phyloP scores from a whole-genome alignment of 495 filamentous ascomycete genomes.

The Daldinia childiae region DNA sequence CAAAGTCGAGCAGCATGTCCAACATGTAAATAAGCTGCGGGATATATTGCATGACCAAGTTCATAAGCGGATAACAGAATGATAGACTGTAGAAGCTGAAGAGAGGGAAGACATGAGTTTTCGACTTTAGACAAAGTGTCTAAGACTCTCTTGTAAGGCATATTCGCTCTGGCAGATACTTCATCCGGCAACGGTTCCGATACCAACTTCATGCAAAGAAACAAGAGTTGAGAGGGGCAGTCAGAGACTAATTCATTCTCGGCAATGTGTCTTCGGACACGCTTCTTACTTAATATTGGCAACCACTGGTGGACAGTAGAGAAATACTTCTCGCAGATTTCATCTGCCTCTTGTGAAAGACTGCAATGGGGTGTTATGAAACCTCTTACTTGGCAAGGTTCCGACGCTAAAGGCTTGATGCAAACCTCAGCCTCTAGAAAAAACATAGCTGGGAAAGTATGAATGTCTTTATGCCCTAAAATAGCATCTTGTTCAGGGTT shows the following conservation, averaged over 20 bases:
- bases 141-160: slow-evolving; percentile 44
- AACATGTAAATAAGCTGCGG: slow-evolving; percentile 55
- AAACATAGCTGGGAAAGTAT: slow-evolving; percentile 32
- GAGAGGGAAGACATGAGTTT: slow-evolving; percentile 44
- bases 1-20: slow-evolving; percentile 54
- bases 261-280: slow-evolving; percentile 41
- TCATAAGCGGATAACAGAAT: slow-evolving; percentile 55
- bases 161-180: slow-evolving; percentile 50
- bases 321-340: slow-evolving; percentile 43
- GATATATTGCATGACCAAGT: slow-evolving; percentile 57
- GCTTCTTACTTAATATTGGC: slow-evolving; percentile 59
- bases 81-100: slow-evolving; percentile 54
- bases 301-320: slow-evolving; percentile 54
- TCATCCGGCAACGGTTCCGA: slow-evolving; percentile 42
- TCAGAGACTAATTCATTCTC: slow-evolving; percentile 46
- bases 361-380: neutral
- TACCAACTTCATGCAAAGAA: slow-evolving; percentile 59
- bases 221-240: slow-evolving; percentile 54
- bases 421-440: slow-evolving; percentile 36
- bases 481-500: neutral
- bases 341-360: neutral
- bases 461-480: neutral
- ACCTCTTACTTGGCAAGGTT: slow-evolving; percentile 12
- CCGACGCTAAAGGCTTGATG: slow-evolving; percentile 27
- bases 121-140: slow-evolving; percentile 39